phyloP scores from a whole-genome alignment of 768 basidiomycete genomes.

The Crepidotus variabilis region DNA sequence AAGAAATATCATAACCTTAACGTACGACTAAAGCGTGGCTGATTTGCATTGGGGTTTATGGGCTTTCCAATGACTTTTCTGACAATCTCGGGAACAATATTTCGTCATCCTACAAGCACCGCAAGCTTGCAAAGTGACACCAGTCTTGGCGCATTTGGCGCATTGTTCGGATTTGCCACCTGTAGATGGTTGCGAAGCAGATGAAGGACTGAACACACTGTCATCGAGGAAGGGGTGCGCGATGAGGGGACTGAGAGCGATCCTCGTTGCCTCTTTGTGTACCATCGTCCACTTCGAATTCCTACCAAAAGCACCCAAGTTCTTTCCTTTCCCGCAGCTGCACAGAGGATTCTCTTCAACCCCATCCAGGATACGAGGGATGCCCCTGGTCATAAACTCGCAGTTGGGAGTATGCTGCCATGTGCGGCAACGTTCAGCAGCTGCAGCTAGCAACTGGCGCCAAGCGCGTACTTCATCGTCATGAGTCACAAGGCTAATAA shows the following conservation, averaged over 20 bases:
- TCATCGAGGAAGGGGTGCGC: slow-evolving; percentile 45
- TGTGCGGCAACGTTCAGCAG: slow-evolving; percentile 48
- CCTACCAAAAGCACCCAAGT: slow-evolving; percentile 32
- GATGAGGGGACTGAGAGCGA: slow-evolving; percentile 52
- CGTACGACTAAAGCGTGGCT: too few relatives aligned
- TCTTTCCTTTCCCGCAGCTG: slow-evolving; percentile 48
- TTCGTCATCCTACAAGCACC: slow-evolving; percentile 31
- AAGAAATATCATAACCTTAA: neutral
- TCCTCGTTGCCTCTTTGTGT: slow-evolving; percentile 41
- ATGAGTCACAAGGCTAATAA: slow-evolving; percentile 10
- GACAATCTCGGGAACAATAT: slow-evolving; percentile 44
- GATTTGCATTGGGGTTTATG: slow-evolving; percentile 27
- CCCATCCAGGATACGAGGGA: slow-evolving; percentile 36
- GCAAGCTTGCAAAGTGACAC: slow-evolving; percentile 26
- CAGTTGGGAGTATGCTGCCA: slow-evolving; percentile 47
- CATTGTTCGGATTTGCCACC: slow-evolving; percentile 14
- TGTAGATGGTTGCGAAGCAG: neutral
- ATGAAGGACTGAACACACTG: neutral
- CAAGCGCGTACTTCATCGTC: slow-evolving; percentile 38
- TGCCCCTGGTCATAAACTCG: slow-evolving; percentile 36
- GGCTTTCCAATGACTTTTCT: slow-evolving; percentile 41
- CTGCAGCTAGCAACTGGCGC: slow-evolving; percentile 46
- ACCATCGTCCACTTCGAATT: slow-evolving; percentile 35
- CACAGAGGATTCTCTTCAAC: slow-evolving; percentile 40
- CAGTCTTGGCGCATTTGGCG: slow-evolving; percentile 17